Conservation (phyloP, 768 basidiomycete genomes). For the Suillus ampliporus region DNA sequence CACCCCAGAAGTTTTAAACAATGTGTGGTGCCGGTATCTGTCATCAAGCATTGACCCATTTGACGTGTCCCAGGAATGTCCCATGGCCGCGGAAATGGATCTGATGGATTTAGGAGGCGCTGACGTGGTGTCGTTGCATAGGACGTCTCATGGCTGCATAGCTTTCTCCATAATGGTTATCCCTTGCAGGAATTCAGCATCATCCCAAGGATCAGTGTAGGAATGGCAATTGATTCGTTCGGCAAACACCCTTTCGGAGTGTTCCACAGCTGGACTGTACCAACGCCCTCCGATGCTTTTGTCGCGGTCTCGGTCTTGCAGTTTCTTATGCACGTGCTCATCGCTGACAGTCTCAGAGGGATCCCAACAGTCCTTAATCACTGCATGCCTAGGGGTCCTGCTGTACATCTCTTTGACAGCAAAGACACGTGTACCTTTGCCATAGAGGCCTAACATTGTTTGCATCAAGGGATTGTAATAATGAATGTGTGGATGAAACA, state of each 20-base stretch:
- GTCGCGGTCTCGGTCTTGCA: background rate
- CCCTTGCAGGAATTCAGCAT: background rate
- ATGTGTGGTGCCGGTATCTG: background rate
- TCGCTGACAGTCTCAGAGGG: background rate
- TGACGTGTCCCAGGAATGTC: background rate
- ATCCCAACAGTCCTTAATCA: slow-evolving; percentile 1
- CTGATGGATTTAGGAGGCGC: background rate
- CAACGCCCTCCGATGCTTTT: background rate
- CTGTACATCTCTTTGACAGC: background rate
- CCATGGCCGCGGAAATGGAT: background rate
- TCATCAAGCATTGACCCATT: background rate
- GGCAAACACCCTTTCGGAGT: background rate
- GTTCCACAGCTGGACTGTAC: background rate
- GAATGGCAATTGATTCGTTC: background rate
- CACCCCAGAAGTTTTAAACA: background rate
- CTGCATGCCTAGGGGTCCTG: background rate
- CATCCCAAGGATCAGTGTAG: background rate
- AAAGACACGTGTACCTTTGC: background rate
- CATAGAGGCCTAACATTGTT: background rate
- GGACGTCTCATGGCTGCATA: background rate
- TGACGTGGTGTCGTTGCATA: background rate
- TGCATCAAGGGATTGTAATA: background rate
- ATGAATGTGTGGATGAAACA: background rate
- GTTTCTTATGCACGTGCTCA: background rate
- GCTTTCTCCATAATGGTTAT: slow-evolving; percentile 1